phyloP scores from a whole-genome alignment of 2,329 filamentous ascomycete genomes.

The Fusarium pseudocircinatum region DNA sequence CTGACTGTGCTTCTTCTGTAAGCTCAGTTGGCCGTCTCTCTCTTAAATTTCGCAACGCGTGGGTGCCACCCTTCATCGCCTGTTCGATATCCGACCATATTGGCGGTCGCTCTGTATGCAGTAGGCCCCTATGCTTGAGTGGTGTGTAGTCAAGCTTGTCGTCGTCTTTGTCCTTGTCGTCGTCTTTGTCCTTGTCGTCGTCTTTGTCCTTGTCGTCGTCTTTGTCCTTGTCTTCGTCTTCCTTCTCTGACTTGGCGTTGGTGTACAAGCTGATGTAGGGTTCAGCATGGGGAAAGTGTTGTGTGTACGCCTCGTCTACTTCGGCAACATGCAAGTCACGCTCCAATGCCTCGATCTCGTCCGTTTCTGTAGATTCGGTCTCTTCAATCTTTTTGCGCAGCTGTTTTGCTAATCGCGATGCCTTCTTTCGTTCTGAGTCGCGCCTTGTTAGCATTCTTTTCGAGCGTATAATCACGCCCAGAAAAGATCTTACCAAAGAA shows the following conservation, averaged over 20 bases:
- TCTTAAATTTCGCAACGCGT: conserved; percentile 63
- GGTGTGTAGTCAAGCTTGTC: conserved; percentile 37
- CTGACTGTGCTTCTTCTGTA: conserved; percentile 16
- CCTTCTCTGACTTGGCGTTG: conserved; percentile 46
- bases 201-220: conserved; percentile 45
- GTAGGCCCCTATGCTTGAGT: conserved; percentile 54
- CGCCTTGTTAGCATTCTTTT: conserved; percentile 16
- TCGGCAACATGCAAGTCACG: conserved; percentile 72
- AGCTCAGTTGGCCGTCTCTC: conserved; percentile 56
- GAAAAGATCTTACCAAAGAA: conserved; percentile 74
- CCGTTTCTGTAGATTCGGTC: conserved; percentile 61
- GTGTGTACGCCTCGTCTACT: conserved; percentile 79
- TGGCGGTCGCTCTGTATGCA: conserved; percentile 61
- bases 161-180: conserved; percentile 49
- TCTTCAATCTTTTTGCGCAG: conserved; percentile 66
- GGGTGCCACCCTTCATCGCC: conserved; percentile 65
- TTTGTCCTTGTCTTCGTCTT: conserved; percentile 45
- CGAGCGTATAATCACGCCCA: background rate
- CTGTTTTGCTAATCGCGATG: conserved; percentile 72
- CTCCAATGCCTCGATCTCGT: conserved; percentile 62
- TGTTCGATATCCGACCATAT: conserved; percentile 76
- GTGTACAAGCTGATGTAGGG: conserved; percentile 74
- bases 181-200: conserved; percentile 45
- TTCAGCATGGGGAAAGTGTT: conserved; percentile 76
- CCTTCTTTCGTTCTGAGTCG: conserved; percentile 74